These are phyloP conservation scores for Colletotrichum cordylinicola DNA, from an alignment of 2,329 filamentous ascomycete genomes.

Conservation along the genomic window DNA sequence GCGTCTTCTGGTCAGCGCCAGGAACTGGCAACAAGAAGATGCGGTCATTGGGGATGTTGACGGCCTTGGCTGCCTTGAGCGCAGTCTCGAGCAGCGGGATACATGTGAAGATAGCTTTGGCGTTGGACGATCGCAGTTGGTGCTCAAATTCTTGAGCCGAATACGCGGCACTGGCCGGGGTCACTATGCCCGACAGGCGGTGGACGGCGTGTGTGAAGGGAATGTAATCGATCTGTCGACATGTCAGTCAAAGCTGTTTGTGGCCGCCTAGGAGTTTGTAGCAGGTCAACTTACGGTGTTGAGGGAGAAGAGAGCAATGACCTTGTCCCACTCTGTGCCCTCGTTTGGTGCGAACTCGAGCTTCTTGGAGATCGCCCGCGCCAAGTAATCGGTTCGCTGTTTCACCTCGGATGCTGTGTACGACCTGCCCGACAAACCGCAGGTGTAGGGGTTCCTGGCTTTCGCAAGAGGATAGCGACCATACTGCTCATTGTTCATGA, in stretches of 20 bases:
- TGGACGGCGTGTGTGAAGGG: conserved; percentile 77
- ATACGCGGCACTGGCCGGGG: conserved; percentile 78
- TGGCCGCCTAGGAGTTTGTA: neutral
- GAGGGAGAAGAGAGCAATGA: conserved; percentile 77
- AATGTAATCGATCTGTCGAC: conserved; percentile 73
- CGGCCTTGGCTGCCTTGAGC: conserved; percentile 65
- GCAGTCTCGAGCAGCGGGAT: conserved; percentile 66
- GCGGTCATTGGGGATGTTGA: conserved; percentile 63
- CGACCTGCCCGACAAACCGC: conserved; percentile 73
- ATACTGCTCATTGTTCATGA: conserved; percentile 76
- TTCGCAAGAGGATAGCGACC: conserved; percentile 68
- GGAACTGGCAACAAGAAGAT: conserved; percentile 76
- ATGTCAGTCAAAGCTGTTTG: neutral
- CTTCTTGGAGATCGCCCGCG: conserved; percentile 72
- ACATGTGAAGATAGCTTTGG: conserved; percentile 76
- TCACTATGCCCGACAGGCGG: conserved; percentile 74
- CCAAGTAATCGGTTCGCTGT: conserved; percentile 69
- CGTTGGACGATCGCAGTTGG: conserved; percentile 72
- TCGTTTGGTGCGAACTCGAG: conserved; percentile 74
- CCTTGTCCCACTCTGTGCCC: conserved; percentile 82
- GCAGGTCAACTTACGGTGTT: conserved; percentile 67
- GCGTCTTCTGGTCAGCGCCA: conserved; percentile 52
- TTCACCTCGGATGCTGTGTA: conserved; percentile 69
- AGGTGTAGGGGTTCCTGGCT: conserved; percentile 76
- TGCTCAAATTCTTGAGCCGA: conserved; percentile 73